Evolutionary conservation across 2,329 filamentous ascomycete species (phyloP).

Genomic region (Remersonia thermophila): DNA sequence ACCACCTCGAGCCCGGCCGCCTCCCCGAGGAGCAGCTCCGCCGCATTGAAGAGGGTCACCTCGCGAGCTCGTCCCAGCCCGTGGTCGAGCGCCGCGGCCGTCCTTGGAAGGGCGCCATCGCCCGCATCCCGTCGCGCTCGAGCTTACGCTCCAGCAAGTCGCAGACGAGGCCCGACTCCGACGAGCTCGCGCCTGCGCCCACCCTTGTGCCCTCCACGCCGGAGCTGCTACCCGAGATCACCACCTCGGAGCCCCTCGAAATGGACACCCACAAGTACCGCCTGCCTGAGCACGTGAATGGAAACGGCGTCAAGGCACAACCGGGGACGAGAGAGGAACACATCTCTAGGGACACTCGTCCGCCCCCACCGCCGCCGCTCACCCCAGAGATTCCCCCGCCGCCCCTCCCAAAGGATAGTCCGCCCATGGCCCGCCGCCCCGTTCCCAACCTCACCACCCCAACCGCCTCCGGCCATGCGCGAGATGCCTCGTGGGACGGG

Average conservation of each 20-base stretch:
- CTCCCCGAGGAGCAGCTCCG: conserved; percentile 59
- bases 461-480: background rate
- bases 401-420: conserved; percentile 41
- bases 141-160: conserved; percentile 19
- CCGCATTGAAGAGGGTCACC: conserved; percentile 55
- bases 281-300: conserved; percentile 56
- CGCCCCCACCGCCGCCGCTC: conserved; percentile 27
- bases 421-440: conserved; percentile 24
- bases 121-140: conserved; percentile 33
- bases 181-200: conserved; percentile 21
- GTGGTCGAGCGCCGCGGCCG: conserved; percentile 54
- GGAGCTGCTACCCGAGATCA: conserved; percentile 40
- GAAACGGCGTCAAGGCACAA: conserved; percentile 54
- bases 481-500: conserved; percentile 28
- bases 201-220: conserved; percentile 19
- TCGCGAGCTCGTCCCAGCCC: conserved; percentile 37
- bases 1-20: conserved; percentile 40
- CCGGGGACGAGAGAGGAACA: conserved; percentile 46
- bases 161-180: conserved; percentile 11
- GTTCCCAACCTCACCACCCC: conserved; percentile 18
- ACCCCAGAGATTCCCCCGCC: conserved; percentile 27
- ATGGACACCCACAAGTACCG: conserved; percentile 67
- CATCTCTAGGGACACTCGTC: conserved; percentile 36
- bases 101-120: conserved; percentile 57
- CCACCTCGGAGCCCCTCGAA: conserved; percentile 36